Conservation (phyloP, 2,329 filamentous ascomycete genomes). For the Aspergillus tamarii region DNA sequence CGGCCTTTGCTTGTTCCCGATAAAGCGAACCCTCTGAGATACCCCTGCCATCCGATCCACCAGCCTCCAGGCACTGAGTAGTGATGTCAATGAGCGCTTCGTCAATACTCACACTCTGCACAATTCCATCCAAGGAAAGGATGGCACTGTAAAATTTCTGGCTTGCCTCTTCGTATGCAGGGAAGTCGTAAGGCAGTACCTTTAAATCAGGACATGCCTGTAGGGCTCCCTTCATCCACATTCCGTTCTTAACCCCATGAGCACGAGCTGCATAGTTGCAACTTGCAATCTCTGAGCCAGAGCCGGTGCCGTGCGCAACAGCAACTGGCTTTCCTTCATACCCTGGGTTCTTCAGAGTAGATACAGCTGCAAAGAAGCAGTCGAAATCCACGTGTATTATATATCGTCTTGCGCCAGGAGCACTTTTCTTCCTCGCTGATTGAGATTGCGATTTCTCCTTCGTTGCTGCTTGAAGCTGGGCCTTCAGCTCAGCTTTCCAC, state of each 20-base stretch:
- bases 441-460: slow-evolving; percentile 62
- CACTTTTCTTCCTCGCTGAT: slow-evolving; percentile 56
- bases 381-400: slow-evolving; percentile 97
- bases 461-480: slow-evolving; percentile 79
- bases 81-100: slow-evolving; percentile 90
- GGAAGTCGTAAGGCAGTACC: slow-evolving; percentile 93
- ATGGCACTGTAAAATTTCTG: slow-evolving; percentile 84
- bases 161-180: slow-evolving; percentile 91
- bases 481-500: slow-evolving; percentile 95
- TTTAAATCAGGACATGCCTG: slow-evolving; percentile 84
- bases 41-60: slow-evolving; percentile 67
- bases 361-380: slow-evolving; percentile 96
- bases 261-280: slow-evolving; percentile 91
- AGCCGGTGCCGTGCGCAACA: slow-evolving; percentile 83
- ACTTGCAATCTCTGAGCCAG: slow-evolving; percentile 91
- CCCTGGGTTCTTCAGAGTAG: slow-evolving; percentile 75
- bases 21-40: slow-evolving; percentile 70
- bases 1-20: slow-evolving; percentile 77
- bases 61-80: slow-evolving; percentile 65
- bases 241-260: slow-evolving; percentile 92
- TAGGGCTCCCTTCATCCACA: slow-evolving; percentile 96
- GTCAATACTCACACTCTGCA: slow-evolving; percentile 96
- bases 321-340: slow-evolving; percentile 78
- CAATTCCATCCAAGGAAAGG: slow-evolving; percentile 74
- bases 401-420: slow-evolving; percentile 71